Evolutionary conservation across 1,284 basidiomycete genomes (phyloP), one percentile per base, ranked within the genome.

Genomic region (Sporisorium sorghi): DNA sequence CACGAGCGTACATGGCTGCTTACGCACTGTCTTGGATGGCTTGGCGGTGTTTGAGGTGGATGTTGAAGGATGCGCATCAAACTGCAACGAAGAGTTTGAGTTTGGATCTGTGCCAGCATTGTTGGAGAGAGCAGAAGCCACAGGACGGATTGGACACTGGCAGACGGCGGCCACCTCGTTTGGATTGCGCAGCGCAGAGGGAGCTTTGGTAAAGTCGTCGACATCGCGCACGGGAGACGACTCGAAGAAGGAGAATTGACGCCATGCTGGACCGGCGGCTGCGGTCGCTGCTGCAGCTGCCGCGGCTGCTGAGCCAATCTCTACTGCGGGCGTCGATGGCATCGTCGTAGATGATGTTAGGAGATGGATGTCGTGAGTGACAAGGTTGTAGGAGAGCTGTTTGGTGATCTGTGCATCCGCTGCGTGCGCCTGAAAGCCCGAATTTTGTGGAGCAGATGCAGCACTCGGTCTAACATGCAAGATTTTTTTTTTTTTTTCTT

Each of bases 181-280:
- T 4, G 78, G 61, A 23, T 52, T 67, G 7, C 72, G 47, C 0
- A 80, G 43, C 2, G 75, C 66, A 14, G 57, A 43, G 12, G 78
- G 78, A 2, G 78, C 54, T 26, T 60, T 57, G 1, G 63, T 60
- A 60, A 78, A 78, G 58, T 80, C 78, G 46, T 71, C 58, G 3
- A 57, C 17, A 51, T 80, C 78, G n/a, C 77, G 63, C 12, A 80
- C 62, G 1, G 55, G 59, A 6, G 63, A 71, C 21, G 71, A 53
- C 23, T 80, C 78, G 60, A 76, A 80, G 61, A 80, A 80, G 28
- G 68, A 62, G 67, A 80, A 77, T 23, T 79, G 75, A 9, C 78
- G 68, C 78, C 78, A 80, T 28, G 78, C 77, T 43, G 78, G 78
- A 44, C 67, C 75, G 19, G 77, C 77, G 0, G 69, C 71, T 7